These are phyloP conservation scores for Myriosclerotinia curreyana DNA, from an alignment of 2,329 filamentous ascomycete genomes.

Conservation along the genomic window DNA sequence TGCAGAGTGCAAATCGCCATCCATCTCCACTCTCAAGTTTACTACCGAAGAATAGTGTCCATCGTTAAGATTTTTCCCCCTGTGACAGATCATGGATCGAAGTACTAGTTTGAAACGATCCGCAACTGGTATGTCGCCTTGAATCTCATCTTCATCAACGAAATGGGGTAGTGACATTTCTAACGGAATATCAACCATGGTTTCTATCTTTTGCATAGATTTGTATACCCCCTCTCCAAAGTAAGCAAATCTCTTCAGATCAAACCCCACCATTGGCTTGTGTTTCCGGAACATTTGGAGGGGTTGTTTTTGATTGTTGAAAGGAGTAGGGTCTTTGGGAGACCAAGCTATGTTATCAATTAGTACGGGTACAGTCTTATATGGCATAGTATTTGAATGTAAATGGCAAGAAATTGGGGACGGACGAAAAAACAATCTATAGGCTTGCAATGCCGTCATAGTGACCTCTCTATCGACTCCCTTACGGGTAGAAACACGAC, in stretches of 20 bases:
- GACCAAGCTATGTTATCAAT: conserved; percentile 69
- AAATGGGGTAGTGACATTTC: conserved; percentile 84
- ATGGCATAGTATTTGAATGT: conserved; percentile 24
- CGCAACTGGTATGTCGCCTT: conserved; percentile 61
- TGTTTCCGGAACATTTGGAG: conserved; percentile 81
- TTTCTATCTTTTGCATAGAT: conserved; percentile 56
- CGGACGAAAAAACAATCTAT: conserved; percentile 61
- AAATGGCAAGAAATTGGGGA: conserved; percentile 36
- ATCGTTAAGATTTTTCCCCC: conserved; percentile 78
- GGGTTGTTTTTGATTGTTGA: conserved; percentile 68
- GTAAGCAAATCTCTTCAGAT: conserved; percentile 75
- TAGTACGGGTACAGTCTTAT: conserved; percentile 36
- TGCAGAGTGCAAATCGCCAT: conserved; percentile 55
- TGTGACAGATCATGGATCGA: conserved; percentile 89
- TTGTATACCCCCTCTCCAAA: no score
- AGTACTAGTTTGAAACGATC: conserved; percentile 92
- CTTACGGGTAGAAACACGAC: conserved; percentile 36
- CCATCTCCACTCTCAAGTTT: conserved; percentile 65
- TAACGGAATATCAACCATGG: conserved; percentile 86
- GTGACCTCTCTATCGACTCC: conserved; percentile 70
- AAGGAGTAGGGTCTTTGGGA: conserved; percentile 58
- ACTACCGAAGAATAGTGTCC: conserved; percentile 91
- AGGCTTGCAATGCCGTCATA: conserved; percentile 72
- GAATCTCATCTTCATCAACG: conserved; percentile 71
- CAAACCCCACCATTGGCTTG: conserved; percentile 85